Evolutionary conservation across 179 eudicot species (phyloP), one percentile per base, ranked within the genome.

Genomic region (Spinacia oleracea): DNA sequence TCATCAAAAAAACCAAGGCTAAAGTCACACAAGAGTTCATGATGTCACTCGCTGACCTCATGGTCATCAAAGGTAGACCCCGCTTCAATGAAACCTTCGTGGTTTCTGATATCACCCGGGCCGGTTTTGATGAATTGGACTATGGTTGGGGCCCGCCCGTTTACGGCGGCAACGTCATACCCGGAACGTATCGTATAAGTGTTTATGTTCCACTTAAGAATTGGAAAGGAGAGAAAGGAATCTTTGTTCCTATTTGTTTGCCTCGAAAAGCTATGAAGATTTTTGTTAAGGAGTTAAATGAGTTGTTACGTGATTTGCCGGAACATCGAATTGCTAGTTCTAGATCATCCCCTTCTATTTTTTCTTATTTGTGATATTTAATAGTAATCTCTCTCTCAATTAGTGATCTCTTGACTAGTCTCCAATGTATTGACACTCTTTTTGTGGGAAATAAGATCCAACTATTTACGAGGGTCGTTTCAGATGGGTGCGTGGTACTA

Each of bases 121-220:
- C 89, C 1, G 88, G 88, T 29, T 85, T 88, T 7, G 73, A 35
- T 4, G 83, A 82, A 5, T 86, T 86, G n/a, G 93, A 91, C 48
- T 91, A 81, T 2, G 91, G 93, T 10, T 91, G 96, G 96, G 96
- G 96, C 0, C 81, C 56, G 9, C 77, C 93, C 0, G 82, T 66
- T 1, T 90, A 78, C 70, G 90, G 88, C 1, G 90, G 91, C 0
- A 70, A 72, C 7, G 71, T 72, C 9, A 73, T 81, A 18, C 77
- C 84, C 0, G 83, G 84, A 3, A n/a, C n/a, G 78, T 81, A 11
- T 81, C 77, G 7, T n/a, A n/a, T n/a, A n/a, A 84, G 82, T 64
- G 76, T 76, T 59, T 87, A 69, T 50, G 58, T 68, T 6, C 69
- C 83, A 10, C 72, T 70, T 10, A 80, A 73, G 60, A 86, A 84